A percentile compares a stretch with the other conserved stretches of the same genome.
Evolutionary conservation across 2,329 filamentous ascomycete species (phyloP).

Genomic region (Penicillium griseofulvum): DNA sequence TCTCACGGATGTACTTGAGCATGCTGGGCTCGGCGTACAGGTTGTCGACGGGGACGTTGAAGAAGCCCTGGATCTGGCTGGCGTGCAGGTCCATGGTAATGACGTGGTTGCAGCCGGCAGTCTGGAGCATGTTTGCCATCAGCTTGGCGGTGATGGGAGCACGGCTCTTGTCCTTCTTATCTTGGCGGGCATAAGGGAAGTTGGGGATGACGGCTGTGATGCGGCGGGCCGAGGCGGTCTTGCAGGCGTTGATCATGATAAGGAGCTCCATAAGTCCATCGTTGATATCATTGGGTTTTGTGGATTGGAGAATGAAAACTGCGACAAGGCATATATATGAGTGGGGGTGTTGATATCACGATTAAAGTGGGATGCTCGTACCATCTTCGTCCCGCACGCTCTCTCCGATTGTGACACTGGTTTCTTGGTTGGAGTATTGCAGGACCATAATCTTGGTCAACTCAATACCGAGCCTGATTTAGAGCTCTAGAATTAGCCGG

Average conservation of each 20-base stretch:
- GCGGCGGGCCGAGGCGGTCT: slow-evolving; percentile 77
- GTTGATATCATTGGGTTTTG: slow-evolving; percentile 93
- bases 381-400: slow-evolving; percentile 94
- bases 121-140: slow-evolving; percentile 96
- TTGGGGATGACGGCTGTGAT: slow-evolving; percentile 96
- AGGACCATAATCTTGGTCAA: slow-evolving; percentile 67
- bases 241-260: slow-evolving; percentile 97
- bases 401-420: slow-evolving; percentile 83
- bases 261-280: slow-evolving; percentile 97
- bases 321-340: slow-evolving; percentile 13
- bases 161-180: slow-evolving; percentile 94
- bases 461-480: slow-evolving; percentile 60
- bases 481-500: slow-evolving; percentile 11
- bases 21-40: slow-evolving; percentile 93
- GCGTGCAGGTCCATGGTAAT: slow-evolving; percentile 97
- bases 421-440: slow-evolving; percentile 64
- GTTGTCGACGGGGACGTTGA: slow-evolving; percentile 78
- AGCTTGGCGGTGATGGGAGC: slow-evolving; percentile 96
- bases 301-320: slow-evolving; percentile 96
- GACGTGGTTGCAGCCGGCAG: slow-evolving; percentile 86
- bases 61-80: slow-evolving; percentile 93
- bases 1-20: slow-evolving; percentile 85
- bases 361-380: slow-evolving; percentile 38
- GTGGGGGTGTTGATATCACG: slow-evolving; percentile 6
- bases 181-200: slow-evolving; percentile 93